Percentiles rank a stretch among this genome's conserved stretches.
Evolutionary conservation across 2,329 filamentous ascomycete genomes (phyloP).

Genomic region (Sclerotinia sclerotiorum): DNA sequence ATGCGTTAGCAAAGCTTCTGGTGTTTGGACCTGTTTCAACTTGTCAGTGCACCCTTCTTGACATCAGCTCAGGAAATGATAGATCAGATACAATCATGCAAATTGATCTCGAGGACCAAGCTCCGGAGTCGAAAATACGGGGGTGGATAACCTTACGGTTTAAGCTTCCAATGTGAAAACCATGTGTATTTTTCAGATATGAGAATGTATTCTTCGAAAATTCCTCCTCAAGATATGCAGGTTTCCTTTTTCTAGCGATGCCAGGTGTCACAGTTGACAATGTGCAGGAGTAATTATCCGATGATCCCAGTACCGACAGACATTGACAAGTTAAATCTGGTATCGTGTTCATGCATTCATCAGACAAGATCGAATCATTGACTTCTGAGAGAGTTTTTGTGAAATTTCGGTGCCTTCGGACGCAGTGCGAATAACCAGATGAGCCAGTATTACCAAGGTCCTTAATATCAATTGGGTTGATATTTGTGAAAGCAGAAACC

Average conservation of each 20-base stretch:
- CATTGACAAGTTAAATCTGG: constrained; percentile 28
- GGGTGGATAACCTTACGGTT: constrained; percentile 23
- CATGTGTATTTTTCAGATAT: constrained; percentile 15
- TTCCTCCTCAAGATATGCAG: constrained; percentile 29
- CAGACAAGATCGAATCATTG: constrained; percentile 5
- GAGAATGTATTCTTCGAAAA: constrained; percentile 10
- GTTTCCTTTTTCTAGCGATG: constrained; percentile 24
- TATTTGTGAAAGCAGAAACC: background rate
- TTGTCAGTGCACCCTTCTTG: constrained; percentile 33
- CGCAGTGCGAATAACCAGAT: background rate
- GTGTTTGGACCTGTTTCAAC: constrained; percentile 28
- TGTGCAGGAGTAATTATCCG: constrained; percentile 31
- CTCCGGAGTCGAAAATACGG: constrained; percentile 7
- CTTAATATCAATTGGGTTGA: constrained; percentile 2
- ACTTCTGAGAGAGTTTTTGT: background rate
- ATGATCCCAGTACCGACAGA: constrained; percentile 31
- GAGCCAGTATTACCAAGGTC: background rate
- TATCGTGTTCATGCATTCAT: constrained; percentile 21
- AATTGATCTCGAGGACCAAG: background rate
- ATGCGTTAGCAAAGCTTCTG: constrained; percentile 34
- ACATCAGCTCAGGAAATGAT: constrained; percentile 15
- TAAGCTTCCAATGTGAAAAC: constrained; percentile 17
- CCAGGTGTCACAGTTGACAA: constrained; percentile 25
- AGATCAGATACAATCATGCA: constrained; percentile 18
- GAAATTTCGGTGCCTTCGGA: background rate